Evolutionary conservation across 2,329 filamentous ascomycete species (phyloP).

Genomic region (Colletotrichum coccodes): DNA sequence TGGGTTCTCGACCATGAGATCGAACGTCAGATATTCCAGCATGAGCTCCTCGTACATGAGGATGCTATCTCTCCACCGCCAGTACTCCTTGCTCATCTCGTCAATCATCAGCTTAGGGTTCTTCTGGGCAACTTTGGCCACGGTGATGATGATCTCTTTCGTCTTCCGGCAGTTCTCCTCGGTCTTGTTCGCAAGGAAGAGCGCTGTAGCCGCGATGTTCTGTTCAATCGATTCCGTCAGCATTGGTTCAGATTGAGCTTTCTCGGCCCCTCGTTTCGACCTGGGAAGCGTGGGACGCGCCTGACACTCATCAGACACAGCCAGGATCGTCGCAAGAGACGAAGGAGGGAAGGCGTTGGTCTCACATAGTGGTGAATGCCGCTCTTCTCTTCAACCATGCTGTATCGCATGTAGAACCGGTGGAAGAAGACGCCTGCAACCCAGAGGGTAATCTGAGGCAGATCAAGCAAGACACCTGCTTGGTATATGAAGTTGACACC

Average conservation of each 20-base stretch:
- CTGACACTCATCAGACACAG: slow-evolving; percentile 28
- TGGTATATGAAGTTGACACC: slow-evolving; percentile 97
- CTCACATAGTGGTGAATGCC: slow-evolving; percentile 91
- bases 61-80: slow-evolving; percentile 96
- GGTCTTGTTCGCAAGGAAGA: slow-evolving; percentile 96
- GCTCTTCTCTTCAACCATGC: slow-evolving; percentile 78
- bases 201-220: slow-evolving; percentile 87
- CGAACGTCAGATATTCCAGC: slow-evolving; percentile 92
- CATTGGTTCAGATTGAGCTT: slow-evolving; percentile 12
- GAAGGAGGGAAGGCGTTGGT: slow-evolving; percentile 33
- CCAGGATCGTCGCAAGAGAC: background rate
- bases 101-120: slow-evolving; percentile 90
- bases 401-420: slow-evolving; percentile 92
- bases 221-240: slow-evolving; percentile 44
- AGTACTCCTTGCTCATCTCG: slow-evolving; percentile 98
- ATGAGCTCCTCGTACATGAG: slow-evolving; percentile 92
- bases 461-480: slow-evolving; percentile 89
- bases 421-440: slow-evolving; percentile 96
- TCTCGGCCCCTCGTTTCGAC: slow-evolving; percentile 27
- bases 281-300: slow-evolving; percentile 17
- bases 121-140: slow-evolving; percentile 95
- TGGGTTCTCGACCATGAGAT: slow-evolving; percentile 89
- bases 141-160: slow-evolving; percentile 91
- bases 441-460: slow-evolving; percentile 91
- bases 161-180: slow-evolving; percentile 98